Percentiles rank a stretch among this genome's conserved stretches.
These are phyloP conservation scores for Glaciozyma martinii DNA, from an alignment of 768 basidiomycete genomes.

Conservation along the genomic window DNA sequence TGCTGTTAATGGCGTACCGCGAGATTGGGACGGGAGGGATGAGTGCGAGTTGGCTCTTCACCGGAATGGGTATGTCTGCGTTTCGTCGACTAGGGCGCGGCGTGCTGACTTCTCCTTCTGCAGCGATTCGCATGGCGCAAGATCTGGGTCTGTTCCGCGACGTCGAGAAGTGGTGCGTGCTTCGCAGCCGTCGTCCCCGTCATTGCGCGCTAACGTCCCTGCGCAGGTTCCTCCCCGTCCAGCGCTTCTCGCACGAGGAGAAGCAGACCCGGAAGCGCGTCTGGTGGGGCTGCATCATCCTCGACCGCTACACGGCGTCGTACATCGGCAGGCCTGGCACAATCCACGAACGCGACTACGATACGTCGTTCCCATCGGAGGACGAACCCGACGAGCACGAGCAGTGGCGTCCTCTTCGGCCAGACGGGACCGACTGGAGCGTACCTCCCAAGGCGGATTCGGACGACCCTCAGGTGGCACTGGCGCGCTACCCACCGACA, in stretches of 20 bases:
- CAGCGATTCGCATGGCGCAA: constrained; percentile 67
- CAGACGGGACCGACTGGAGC: constrained; percentile 33
- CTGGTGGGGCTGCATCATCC: constrained; percentile 37
- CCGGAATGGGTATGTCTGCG: constrained; percentile 43
- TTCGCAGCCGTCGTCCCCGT: neutral
- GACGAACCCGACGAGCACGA: constrained; percentile 38
- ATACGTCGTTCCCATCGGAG: constrained; percentile 35
- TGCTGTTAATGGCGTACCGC: constrained; percentile 71
- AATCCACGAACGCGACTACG: constrained; percentile 38
- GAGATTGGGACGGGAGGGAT: constrained; percentile 80
- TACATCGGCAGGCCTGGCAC: constrained; percentile 33
- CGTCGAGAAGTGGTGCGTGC: constrained; percentile 29
- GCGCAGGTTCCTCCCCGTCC: constrained; percentile 30
- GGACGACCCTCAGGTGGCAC: constrained; percentile 6
- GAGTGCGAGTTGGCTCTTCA: constrained; percentile 77
- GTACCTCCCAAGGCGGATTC: constrained; percentile 15
- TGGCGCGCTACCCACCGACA: constrained; percentile 14
- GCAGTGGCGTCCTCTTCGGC: constrained; percentile 34
- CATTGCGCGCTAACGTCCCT: neutral
- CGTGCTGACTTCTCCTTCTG: neutral
- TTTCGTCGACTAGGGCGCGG: neutral
- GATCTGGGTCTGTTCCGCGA: constrained; percentile 36
- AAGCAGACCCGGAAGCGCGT: constrained; percentile 37
- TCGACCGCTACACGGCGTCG: constrained; percentile 30
- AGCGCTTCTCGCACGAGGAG: constrained; percentile 36